A percentile compares a stretch with the other conserved stretches of the same genome.
phyloP scores from a whole-genome alignment of 345 rosid genomes.

The Dovyalis caffra region DNA sequence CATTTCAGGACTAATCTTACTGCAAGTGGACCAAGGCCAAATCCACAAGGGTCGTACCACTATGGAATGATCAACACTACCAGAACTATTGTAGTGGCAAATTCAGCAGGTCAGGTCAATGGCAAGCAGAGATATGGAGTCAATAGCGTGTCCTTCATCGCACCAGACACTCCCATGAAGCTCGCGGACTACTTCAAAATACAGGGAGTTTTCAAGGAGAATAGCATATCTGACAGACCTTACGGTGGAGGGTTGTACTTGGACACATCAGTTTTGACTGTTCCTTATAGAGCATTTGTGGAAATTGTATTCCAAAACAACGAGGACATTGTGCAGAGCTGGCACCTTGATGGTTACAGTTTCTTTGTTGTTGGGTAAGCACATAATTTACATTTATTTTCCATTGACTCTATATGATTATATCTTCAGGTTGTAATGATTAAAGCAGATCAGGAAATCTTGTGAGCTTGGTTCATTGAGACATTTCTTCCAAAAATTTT shows the following conservation, averaged over 20 bases:
- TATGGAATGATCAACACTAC: slow-evolving; percentile 78
- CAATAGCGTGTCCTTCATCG: slow-evolving; percentile 70
- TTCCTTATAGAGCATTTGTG: slow-evolving; percentile 61
- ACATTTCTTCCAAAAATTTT: not conserved
- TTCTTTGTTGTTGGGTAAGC: slow-evolving; percentile 92
- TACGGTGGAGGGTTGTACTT: slow-evolving; percentile 60
- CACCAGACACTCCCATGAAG: slow-evolving; percentile 81
- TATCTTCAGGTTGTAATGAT: not conserved
- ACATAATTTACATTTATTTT: not conserved
- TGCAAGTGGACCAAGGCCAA: slow-evolving; percentile 94
- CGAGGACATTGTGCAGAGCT: slow-evolving; percentile 79
- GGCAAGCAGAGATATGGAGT: slow-evolving; percentile 86
- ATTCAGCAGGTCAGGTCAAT: slow-evolving; percentile 71
- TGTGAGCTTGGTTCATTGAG: not conserved
- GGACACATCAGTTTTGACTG: slow-evolving; percentile 69
- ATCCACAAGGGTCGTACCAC: slow-evolving; percentile 98
- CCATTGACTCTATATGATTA: not conserved
- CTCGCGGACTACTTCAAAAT: slow-evolving; percentile 88
- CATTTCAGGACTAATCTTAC: slow-evolving; percentile 78
- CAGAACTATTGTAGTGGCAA: slow-evolving; percentile 67
- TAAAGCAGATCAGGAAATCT: not conserved
- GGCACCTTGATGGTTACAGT: slow-evolving; percentile 79
- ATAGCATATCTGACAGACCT: slow-evolving; percentile 69
- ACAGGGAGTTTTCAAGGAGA: slow-evolving; percentile 73
- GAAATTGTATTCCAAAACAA: slow-evolving; percentile 88